These are phyloP conservation scores for Thielaviopsis euricoi DNA, from an alignment of 2,329 filamentous ascomycete genomes.

Conservation along the genomic window DNA sequence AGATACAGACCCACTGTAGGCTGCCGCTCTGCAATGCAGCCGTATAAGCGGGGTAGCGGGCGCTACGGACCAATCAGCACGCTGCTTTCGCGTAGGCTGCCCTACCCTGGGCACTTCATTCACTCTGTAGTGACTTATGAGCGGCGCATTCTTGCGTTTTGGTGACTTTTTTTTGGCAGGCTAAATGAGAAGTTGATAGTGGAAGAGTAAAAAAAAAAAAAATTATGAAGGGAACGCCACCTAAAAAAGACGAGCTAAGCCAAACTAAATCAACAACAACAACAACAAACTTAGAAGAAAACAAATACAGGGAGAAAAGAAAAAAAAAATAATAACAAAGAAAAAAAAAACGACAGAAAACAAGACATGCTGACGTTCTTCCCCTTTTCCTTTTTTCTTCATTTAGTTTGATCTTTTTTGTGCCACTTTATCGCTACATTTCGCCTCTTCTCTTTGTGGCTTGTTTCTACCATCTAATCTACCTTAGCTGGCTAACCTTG, in stretches of 20 bases:
- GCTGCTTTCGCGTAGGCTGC: not conserved
- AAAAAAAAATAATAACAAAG: not conserved
- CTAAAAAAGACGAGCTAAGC: not conserved
- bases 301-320: too few species aligned
- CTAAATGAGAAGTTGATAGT: not conserved
- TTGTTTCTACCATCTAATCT: not conserved
- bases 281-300: too few species aligned
- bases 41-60: not conserved
- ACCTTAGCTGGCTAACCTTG: not conserved
- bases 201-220: not conserved
- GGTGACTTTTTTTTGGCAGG: not conserved
- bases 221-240: not conserved
- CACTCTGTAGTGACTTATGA: not conserved
- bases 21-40: not conserved
- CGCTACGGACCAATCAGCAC: not conserved
- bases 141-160: not conserved
- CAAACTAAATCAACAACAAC: not conserved
- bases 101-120: not conserved
- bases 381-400: not conserved
- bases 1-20: not conserved
- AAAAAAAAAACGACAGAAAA: not conserved
- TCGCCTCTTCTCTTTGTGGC: not conserved
- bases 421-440: not conserved
- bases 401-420: constrained; percentile 1
- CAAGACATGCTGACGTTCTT: not conserved